Evolutionary conservation across 1,284 basidiomycete genomes (phyloP).

Genomic region (Cutaneotrichosporon sp.): DNA sequence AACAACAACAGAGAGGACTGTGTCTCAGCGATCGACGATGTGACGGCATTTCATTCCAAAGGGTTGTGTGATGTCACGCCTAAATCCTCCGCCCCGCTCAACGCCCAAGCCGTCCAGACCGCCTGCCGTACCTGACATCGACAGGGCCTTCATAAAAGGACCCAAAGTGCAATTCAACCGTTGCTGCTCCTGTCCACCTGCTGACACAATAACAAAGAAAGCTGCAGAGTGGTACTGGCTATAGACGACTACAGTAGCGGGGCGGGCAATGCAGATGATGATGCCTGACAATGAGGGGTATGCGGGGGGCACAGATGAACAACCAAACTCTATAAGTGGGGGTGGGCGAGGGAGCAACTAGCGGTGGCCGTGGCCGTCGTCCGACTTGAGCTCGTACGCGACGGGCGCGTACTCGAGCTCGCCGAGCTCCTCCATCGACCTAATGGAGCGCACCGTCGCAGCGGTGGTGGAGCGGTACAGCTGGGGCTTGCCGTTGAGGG

Average conservation of each 20-base stretch:
- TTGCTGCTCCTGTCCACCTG: no score
- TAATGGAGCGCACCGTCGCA: not conserved
- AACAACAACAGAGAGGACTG: not conserved
- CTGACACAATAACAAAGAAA: not conserved
- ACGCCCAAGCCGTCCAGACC: no score
- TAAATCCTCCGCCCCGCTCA: not conserved
- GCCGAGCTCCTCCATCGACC: conserved; percentile 4
- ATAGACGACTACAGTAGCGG: not conserved
- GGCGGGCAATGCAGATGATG: not conserved
- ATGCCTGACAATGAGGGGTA: not conserved
- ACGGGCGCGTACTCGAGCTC: conserved; percentile 2
- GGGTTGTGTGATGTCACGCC: not conserved
- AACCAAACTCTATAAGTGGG: not conserved
- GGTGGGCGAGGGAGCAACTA: not conserved
- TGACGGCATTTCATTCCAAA: not conserved
- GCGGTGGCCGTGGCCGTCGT: conserved; percentile 4
- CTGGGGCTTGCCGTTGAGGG: not conserved
- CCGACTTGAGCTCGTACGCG: not conserved
- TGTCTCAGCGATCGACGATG: not conserved
- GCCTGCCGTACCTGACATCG: no score
- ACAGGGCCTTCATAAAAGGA: no score
- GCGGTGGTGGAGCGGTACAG: not conserved
- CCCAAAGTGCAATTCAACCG: no score
- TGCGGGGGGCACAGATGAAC: not conserved
- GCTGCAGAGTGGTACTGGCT: not conserved